Evolutionary conservation across 305 asterid genomes (phyloP).

Genomic region (Nicotiana rustica): DNA sequence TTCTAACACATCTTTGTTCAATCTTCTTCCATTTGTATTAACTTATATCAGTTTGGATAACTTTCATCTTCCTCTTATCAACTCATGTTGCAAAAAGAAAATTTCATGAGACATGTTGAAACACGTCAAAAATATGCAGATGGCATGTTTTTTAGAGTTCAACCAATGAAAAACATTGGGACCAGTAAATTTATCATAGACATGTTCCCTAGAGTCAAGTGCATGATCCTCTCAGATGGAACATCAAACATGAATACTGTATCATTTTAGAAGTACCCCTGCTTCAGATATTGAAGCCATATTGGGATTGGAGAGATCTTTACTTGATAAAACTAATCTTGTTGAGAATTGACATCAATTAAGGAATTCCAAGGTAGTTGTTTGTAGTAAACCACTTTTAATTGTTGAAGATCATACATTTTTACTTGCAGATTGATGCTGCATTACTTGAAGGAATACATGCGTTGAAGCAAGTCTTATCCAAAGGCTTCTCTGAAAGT

Average conservation of each 20-base stretch:
- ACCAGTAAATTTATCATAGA: not conserved
- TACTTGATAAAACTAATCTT: not conserved
- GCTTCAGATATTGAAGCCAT: not conserved
- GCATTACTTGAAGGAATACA: constrained; percentile 76
- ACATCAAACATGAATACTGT: not conserved
- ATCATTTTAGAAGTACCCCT: not conserved
- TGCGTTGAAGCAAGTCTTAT: constrained; percentile 71
- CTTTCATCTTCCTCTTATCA: not conserved
- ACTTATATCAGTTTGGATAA: not conserved
- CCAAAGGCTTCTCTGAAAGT: constrained; percentile 75
- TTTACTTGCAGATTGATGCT: constrained; percentile 56
- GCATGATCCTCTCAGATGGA: not conserved
- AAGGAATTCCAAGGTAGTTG: constrained; percentile 21
- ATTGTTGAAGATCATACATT: constrained; percentile 13
- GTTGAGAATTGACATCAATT: constrained; percentile 12
- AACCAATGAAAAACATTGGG: not conserved
- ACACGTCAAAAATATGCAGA: not conserved
- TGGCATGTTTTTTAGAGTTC: not conserved
- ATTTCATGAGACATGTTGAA: not conserved
- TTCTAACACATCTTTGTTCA: not conserved
- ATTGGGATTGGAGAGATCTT: not conserved
- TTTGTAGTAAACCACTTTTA: not conserved
- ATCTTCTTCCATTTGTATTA: not conserved
- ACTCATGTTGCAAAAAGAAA: not conserved
- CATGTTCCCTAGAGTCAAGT: not conserved